Evolutionary conservation across 1,284 basidiomycete genomes (phyloP).

Genomic region (Coniferiporia sulphurascens): DNA sequence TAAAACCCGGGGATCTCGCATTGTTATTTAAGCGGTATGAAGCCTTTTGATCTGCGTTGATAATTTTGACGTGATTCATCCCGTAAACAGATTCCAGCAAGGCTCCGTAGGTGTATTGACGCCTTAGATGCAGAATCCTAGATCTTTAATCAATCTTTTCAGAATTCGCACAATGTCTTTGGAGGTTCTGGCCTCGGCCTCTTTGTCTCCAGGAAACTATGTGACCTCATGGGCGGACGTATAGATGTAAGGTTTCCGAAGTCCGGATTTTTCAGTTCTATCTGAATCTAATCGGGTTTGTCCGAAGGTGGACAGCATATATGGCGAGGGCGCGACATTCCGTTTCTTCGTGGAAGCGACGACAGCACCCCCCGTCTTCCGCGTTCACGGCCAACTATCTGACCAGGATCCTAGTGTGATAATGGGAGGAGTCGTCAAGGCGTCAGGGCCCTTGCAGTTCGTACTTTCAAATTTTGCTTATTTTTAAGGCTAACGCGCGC

Average conservation of each 20-base stretch:
- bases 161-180: conserved; percentile 27
- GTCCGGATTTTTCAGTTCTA: neutral
- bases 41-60: neutral
- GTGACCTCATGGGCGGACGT: conserved; percentile 26
- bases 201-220: conserved; percentile 27
- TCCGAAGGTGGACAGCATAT: conserved; percentile 22
- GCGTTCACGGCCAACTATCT: conserved; percentile 2
- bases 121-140: neutral
- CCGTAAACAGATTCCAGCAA: conserved; percentile 23
- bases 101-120: conserved; percentile 19
- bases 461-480: neutral
- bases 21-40: conserved; percentile 23
- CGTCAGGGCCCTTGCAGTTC: conserved; percentile 9
- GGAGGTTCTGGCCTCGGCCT: conserved; percentile 28
- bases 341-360: conserved; percentile 25
- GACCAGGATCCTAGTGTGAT: conserved; percentile 1
- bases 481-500: too few species aligned
- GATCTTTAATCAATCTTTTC: neutral
- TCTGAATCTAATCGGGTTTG: neutral
- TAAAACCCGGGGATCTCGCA: conserved; percentile 24
- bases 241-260: conserved; percentile 22
- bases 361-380: conserved; percentile 9
- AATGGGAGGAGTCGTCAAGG: conserved; percentile 1
- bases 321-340: conserved; percentile 26
- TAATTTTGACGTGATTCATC: neutral